A percentile compares a stretch with the other conserved stretches of the same genome.
These are phyloP conservation scores for Wickerhamomyces pijperi DNA, from an alignment of 805 yeast species.

Conservation along the genomic window DNA sequence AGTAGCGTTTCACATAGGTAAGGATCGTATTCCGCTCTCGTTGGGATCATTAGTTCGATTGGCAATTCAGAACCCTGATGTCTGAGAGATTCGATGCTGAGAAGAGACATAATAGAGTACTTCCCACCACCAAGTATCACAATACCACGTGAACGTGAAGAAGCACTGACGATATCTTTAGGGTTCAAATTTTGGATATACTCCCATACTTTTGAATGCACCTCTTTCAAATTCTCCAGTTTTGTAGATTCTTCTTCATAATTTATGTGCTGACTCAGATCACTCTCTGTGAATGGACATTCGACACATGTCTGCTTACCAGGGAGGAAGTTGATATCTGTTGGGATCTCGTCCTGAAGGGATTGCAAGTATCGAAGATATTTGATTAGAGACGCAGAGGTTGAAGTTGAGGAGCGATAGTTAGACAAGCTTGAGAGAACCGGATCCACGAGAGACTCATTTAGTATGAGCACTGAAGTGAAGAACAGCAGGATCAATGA, in stretches of 20 bases:
- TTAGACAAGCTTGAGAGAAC: too few relatives aligned
- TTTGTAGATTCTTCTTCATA: not conserved
- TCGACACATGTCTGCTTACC: not conserved
- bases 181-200: not conserved
- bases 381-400: too few relatives aligned
- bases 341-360: too few relatives aligned
- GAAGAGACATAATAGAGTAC: conserved; percentile 49
- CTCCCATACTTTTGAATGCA: not conserved
- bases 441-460: too few relatives aligned
- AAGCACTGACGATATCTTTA: not conserved
- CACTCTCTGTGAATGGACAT: not conserved
- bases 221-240: not conserved
- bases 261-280: not conserved
- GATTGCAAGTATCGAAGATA: too few relatives aligned
- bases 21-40: conserved; percentile 51
- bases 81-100: conserved; percentile 53
- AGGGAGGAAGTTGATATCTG: not conserved
- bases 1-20: conserved; percentile 59
- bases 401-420: too few relatives aligned
- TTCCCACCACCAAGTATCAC: conserved; percentile 40
- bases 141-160: not conserved
- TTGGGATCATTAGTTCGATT: conserved; percentile 67
- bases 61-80: conserved; percentile 53
- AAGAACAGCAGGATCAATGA: too few relatives aligned
- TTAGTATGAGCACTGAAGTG: too few relatives aligned